Evolutionary conservation across 345 rosid species (phyloP).

Genomic region (Aethionema arabicum): DNA sequence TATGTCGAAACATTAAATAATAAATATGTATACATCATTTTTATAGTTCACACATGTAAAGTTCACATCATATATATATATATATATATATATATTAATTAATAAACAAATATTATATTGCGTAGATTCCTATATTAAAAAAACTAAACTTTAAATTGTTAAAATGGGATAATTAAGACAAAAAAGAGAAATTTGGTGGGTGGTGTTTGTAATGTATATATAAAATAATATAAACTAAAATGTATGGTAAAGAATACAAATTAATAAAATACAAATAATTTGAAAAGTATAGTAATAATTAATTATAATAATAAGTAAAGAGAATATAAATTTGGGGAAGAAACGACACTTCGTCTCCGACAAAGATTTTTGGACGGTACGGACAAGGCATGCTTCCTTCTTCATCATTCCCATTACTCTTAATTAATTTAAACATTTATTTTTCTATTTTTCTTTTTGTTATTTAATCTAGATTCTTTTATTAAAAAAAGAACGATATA

Average conservation of each 20-base stretch:
- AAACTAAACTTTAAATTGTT: too few species aligned
- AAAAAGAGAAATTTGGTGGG: too few species aligned
- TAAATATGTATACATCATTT: too few species aligned
- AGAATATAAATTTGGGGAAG: slow-evolving; percentile 24
- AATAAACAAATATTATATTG: too few species aligned
- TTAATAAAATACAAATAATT: slow-evolving; percentile 16
- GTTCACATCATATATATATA: too few species aligned
- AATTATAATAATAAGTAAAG: not conserved
- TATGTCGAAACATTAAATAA: too few species aligned
- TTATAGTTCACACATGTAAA: too few species aligned
- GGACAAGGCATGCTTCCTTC: slow-evolving; percentile 32
- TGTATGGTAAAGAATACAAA: slow-evolving; percentile 7
- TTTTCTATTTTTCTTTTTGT: not conserved
- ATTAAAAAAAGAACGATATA: too few species aligned
- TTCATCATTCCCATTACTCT: slow-evolving; percentile 30
- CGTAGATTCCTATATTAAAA: too few species aligned
- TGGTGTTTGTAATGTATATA: too few species aligned
- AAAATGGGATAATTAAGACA: too few species aligned
- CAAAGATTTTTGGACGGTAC: slow-evolving; percentile 54
- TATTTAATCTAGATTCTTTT: slow-evolving; percentile 1
- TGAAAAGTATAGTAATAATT: slow-evolving; percentile 9
- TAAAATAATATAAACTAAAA: not conserved
- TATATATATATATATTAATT: too few species aligned
- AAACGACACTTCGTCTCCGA: slow-evolving; percentile 51
- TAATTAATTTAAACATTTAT: slow-evolving; percentile 12